Evolutionary conservation across 1,284 basidiomycete species (phyloP).

Genomic region (Trametes versicolor): DNA sequence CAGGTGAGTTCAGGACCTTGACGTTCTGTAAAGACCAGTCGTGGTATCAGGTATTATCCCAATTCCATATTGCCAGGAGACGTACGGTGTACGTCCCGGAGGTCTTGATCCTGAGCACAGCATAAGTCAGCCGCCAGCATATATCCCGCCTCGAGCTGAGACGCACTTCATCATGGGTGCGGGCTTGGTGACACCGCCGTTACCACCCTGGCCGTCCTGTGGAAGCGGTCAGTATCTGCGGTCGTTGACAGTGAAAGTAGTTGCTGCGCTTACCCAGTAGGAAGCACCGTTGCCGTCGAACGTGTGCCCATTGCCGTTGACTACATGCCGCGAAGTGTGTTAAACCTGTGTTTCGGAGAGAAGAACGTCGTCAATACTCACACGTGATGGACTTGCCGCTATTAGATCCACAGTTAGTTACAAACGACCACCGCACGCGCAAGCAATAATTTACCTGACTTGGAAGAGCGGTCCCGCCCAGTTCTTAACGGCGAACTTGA

Average conservation of each 20-base stretch:
- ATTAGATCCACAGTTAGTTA: background rate
- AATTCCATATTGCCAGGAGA: too few relatives aligned
- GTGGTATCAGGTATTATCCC: too few relatives aligned
- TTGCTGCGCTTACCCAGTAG: constrained; percentile 44
- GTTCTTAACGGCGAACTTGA: constrained; percentile 30
- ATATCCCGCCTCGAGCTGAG: background rate
- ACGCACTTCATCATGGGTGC: constrained; percentile 49
- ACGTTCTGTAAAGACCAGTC: constrained; percentile 39
- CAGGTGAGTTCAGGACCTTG: constrained; percentile 51
- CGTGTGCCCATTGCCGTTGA: constrained; percentile 52
- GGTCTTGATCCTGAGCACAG: constrained; percentile 55
- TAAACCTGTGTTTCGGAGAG: background rate
- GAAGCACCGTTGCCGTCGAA: constrained; percentile 51
- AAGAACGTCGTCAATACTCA: constrained; percentile 3
- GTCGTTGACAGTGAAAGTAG: background rate
- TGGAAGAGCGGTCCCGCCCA: constrained; percentile 35
- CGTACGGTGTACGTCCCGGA: constrained; percentile 59
- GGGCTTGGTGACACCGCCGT: constrained; percentile 49
- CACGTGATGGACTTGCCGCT: constrained; percentile 29
- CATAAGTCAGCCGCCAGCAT: constrained; percentile 5
- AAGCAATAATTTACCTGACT: constrained; percentile 25
- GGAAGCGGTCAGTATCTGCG: background rate
- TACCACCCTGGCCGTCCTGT: constrained; percentile 51
- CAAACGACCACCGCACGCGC: background rate
- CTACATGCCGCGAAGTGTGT: constrained; percentile 23